Conservation (phyloP, 2,329 filamentous ascomycete species). For the Torrubiella hemipterigena region DNA sequence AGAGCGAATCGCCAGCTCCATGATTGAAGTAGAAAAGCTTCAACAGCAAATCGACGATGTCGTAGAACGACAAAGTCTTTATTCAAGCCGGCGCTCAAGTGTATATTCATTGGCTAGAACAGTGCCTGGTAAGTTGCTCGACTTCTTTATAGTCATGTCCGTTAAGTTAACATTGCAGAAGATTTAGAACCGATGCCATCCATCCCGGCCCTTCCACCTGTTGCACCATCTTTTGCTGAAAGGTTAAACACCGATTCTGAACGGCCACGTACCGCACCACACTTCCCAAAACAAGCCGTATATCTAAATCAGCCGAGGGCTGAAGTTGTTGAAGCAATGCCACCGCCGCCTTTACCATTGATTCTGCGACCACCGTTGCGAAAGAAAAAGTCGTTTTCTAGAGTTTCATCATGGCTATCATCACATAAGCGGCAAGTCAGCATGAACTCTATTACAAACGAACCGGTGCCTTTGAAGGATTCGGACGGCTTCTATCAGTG, state of each 20-base stretch:
- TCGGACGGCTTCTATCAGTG: conserved; percentile 49
- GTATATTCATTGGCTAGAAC: conserved; percentile 25
- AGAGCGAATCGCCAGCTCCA: conserved; percentile 42
- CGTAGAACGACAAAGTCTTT: conserved; percentile 48
- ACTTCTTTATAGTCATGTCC: too few species aligned
- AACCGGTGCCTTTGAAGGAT: conserved; percentile 36
- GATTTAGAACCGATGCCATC: conserved; percentile 37
- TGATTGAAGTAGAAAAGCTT: conserved; percentile 45
- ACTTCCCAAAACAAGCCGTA: conserved; percentile 18
- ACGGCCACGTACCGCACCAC: conserved; percentile 20
- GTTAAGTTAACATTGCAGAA: too few species aligned
- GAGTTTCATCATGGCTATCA: conserved; percentile 48
- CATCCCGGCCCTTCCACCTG: conserved; percentile 44
- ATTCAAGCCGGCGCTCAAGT: conserved; percentile 41
- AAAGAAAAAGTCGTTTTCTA: conserved; percentile 56
- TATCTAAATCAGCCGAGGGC: background rate
- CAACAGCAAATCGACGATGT: conserved; percentile 48
- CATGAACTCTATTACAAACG: conserved; percentile 41
- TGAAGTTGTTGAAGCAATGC: background rate
- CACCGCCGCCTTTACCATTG: conserved; percentile 43
- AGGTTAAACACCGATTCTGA: conserved; percentile 35
- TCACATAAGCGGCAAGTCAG: conserved; percentile 28
- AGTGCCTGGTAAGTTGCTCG: conserved; percentile 17
- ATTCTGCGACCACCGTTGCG: conserved; percentile 47
- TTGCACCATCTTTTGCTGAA: conserved; percentile 45